Percentiles rank a stretch among this genome's conserved stretches.
These are phyloP conservation scores for Lagenidium giganteum DNA, from an alignment of 352 stramenopile species.

Conservation along the genomic window DNA sequence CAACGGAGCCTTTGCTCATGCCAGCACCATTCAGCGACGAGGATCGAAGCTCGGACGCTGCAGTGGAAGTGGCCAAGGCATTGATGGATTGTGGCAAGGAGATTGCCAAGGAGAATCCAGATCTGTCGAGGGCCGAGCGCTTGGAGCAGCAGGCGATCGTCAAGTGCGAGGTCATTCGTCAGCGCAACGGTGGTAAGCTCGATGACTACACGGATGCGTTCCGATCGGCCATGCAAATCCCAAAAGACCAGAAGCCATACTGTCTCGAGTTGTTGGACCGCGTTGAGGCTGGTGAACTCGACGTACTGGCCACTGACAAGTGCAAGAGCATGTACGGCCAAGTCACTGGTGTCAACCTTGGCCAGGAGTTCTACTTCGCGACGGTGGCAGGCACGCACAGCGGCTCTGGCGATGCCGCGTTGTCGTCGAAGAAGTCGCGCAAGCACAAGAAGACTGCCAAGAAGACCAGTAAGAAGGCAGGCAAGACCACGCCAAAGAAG, in stretches of 20 bases:
- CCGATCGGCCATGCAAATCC: conserved; percentile 8
- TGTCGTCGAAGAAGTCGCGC: too few relatives aligned
- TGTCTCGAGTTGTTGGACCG: conserved; percentile 7
- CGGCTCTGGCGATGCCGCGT: too few relatives aligned
- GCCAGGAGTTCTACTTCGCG: too few relatives aligned
- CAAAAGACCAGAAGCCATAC: conserved; percentile 7
- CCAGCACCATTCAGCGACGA: too few relatives aligned
- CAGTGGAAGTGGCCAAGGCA: neutral
- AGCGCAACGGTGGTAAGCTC: neutral
- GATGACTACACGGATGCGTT: conserved; percentile 12
- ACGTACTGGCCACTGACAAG: conserved; percentile 1
- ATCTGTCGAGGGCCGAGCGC: neutral
- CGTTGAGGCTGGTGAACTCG: neutral
- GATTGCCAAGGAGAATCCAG: neutral
- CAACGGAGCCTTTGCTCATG: too few relatives aligned
- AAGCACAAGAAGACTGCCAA: too few relatives aligned
- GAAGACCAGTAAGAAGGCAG: too few relatives aligned
- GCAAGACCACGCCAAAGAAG: too few relatives aligned
- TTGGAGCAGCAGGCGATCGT: conserved; percentile 11
- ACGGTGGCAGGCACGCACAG: too few relatives aligned
- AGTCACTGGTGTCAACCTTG: conserved; percentile 5
- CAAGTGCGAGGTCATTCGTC: conserved; percentile 9
- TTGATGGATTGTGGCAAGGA: conserved; percentile 8
- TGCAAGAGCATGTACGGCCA: conserved; percentile 7
- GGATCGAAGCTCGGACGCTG: too few relatives aligned